Base-by-base conservation (phyloP, 2,329 filamentous ascomycete species). In the Proliferodiscus dingleyae region DNA sequence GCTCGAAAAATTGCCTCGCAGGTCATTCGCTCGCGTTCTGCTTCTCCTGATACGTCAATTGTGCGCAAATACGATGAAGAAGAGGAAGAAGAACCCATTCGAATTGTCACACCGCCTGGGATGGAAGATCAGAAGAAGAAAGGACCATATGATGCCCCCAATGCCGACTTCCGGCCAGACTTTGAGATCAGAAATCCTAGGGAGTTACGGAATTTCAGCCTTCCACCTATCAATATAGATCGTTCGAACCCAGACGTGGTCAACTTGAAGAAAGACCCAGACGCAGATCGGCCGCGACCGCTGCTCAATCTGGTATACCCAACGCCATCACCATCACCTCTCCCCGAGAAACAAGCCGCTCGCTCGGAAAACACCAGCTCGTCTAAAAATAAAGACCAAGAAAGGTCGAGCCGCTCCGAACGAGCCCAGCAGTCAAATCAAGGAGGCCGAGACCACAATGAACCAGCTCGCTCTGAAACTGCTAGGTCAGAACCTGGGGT, bases 141-240 rank as follows among this genome's bases (percentile, higher is more conserved):
- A 62, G 72, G 69, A 44, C 71, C 64, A 7, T 84, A 76, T 46
- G 76, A 75, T 51, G 74, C 64, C 6, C 80, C 80, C 2, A 70
- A 84, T 56, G 80, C 80, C n/a, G 80, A 84, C 60, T 78, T 83
- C 43, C 69, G 67, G 41, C 75, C 82, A 47, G 80, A 83, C 58
- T 74, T 81, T 54, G 64, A 75, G 49, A 71, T 83, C 50, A 68
- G 71, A 43, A 43, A 56, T 41, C 80, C 80, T 4, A 61, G 62
- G 32, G 74, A 82, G 23, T 62, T 79, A 29, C 51, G 46, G 37
- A 61, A 45, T 41, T 71, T 66, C 55, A 59, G 43, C 19, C 48
- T 58, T 55, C 62, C 15, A 42, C 51, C 37, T 15, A 52, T 49
- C 26, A 57, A 54, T 48, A 57, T 46, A 33, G 63, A 56, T 28